phyloP scores from a whole-genome alignment of 1,284 basidiomycete genomes.

The Hemileia vastatrix region DNA sequence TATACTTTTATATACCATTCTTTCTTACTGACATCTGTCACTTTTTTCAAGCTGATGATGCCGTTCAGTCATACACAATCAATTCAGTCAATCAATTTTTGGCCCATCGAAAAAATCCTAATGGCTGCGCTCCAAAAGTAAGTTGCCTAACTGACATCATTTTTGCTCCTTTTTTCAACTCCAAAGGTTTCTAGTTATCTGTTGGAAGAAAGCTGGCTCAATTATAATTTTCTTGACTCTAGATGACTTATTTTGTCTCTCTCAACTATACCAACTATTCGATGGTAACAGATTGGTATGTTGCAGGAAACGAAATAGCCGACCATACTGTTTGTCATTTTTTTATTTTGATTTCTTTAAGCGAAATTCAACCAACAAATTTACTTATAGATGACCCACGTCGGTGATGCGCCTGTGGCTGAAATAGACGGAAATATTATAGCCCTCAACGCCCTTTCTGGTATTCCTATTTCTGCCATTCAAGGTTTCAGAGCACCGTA shows the following conservation, averaged over 20 bases:
- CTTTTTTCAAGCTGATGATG: slow-evolving; percentile 36
- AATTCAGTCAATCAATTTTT: slow-evolving; percentile 55
- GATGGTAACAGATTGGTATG: slow-evolving; percentile 68
- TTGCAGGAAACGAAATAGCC: slow-evolving; percentile 75
- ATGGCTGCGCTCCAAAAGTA: slow-evolving; percentile 59
- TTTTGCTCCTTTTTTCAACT: background rate
- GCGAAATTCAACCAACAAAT: background rate
- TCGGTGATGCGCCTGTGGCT: slow-evolving; percentile 49
- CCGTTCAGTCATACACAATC: slow-evolving; percentile 43
- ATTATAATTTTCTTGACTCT: background rate
- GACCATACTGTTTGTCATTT: slow-evolving; percentile 59
- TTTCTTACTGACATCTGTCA: slow-evolving; percentile 61
- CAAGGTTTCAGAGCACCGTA: slow-evolving; percentile 68
- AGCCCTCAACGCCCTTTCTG: slow-evolving; percentile 66
- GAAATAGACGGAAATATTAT: slow-evolving; percentile 71
- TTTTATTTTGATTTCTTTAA: background rate
- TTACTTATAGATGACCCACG: slow-evolving; percentile 61
- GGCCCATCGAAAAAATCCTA: slow-evolving; percentile 65
- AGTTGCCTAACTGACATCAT: slow-evolving; percentile 29
- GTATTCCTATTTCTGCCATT: slow-evolving; percentile 62
- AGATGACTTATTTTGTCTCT: slow-evolving; percentile 64
- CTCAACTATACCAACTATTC: slow-evolving; percentile 68
- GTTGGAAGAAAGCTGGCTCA: background rate
- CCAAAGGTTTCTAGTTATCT: background rate
- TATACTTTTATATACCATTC: slow-evolving; percentile 47